Evolutionary conservation across 495 filamentous ascomycete species (phyloP).

Genomic region (Penicillium cataractarum): DNA sequence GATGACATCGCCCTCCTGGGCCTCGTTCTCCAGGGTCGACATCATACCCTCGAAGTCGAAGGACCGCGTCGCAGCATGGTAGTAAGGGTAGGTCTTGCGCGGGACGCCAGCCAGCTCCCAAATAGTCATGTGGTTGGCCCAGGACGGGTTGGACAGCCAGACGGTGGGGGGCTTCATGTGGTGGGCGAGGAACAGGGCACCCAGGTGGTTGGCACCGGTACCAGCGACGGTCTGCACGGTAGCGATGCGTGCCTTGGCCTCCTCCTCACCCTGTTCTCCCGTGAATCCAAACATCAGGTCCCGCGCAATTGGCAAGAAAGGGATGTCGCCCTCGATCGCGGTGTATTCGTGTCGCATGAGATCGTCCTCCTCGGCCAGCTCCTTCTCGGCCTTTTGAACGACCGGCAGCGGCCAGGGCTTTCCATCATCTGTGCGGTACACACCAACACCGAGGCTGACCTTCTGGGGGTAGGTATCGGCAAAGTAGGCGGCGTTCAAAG

Average conservation of each 20-base stretch:
- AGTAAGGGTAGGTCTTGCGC: constrained; percentile 55
- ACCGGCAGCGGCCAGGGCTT: constrained; percentile 56
- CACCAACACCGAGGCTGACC: constrained; percentile 52
- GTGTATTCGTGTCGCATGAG: constrained; percentile 52
- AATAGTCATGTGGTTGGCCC: constrained; percentile 54
- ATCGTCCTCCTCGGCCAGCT: constrained; percentile 41
- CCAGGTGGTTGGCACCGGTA: constrained; percentile 88
- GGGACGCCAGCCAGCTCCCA: constrained; percentile 49
- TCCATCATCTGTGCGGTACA: constrained; percentile 57
- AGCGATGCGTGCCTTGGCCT: constrained; percentile 43
- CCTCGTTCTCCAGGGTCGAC: constrained; percentile 45
- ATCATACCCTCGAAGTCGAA: constrained; percentile 54
- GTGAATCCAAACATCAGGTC: constrained; percentile 54
- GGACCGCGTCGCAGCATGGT: constrained; percentile 46
- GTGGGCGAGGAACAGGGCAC: constrained; percentile 77
- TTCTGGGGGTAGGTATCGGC: constrained; percentile 49
- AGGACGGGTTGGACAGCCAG: constrained; percentile 54
- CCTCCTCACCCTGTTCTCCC: constrained; percentile 30
- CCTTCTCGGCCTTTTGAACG: constrained; percentile 49
- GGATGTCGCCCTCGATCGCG: constrained; percentile 50
- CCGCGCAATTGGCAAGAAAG: constrained; percentile 46
- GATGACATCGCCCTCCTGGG: constrained; percentile 47
- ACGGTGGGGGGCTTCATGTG: constrained; percentile 51
- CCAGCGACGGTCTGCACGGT: constrained; percentile 82
- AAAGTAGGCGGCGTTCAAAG: constrained; percentile 46